phyloP scores from a whole-genome alignment of 345 rosid genomes.

The Eutrema heterophyllum region DNA sequence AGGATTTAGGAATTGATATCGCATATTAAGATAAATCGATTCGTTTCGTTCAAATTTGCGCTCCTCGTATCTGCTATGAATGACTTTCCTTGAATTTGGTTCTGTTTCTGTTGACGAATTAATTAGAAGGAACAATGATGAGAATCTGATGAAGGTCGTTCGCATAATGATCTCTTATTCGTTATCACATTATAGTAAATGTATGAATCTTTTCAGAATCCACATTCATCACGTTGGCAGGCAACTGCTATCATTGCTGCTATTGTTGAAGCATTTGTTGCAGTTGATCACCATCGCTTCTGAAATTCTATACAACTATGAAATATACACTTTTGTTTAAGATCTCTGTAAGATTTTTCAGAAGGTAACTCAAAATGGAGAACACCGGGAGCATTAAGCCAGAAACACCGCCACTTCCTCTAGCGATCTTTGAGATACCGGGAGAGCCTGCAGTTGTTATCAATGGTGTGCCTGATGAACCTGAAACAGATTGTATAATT shows the following conservation, averaged over 20 bases:
- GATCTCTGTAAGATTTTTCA: not conserved
- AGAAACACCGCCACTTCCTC: conserved; percentile 31
- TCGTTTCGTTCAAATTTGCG: not conserved
- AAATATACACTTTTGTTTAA: not conserved
- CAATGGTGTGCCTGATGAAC: conserved; percentile 61
- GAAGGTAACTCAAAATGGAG: conserved; percentile 34
- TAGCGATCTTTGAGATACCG: conserved; percentile 45
- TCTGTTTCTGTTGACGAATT: not conserved
- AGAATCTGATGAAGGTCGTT: not conserved
- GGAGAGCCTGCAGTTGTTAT: conserved; percentile 83
- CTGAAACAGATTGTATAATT: conserved; percentile 14
- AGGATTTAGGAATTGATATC: not conserved
- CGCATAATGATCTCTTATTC: not conserved
- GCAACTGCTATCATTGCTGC: not conserved
- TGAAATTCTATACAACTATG: not conserved
- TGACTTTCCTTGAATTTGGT: not conserved
- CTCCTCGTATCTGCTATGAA: not conserved
- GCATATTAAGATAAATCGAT: not conserved
- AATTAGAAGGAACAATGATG: not conserved
- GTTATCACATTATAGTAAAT: not conserved
- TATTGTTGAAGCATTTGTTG: not conserved
- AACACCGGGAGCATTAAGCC: conserved; percentile 4
- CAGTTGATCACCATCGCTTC: too few relatives aligned
- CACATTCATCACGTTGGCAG: not conserved
- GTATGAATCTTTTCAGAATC: not conserved